Evolutionary conservation across 768 basidiomycete species (phyloP).

Genomic region (Rubroboletus satanas): DNA sequence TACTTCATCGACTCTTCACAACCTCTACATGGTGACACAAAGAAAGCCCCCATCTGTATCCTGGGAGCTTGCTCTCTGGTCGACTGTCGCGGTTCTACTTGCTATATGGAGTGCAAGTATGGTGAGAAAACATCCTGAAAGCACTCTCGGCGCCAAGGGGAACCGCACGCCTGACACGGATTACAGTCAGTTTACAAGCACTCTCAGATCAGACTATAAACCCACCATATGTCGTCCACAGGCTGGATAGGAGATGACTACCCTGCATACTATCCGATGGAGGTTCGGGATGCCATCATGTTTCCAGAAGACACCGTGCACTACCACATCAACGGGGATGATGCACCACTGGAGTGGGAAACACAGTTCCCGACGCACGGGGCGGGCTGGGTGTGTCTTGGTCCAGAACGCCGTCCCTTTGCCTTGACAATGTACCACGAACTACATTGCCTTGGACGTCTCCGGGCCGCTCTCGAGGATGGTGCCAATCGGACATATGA

Average conservation of each 20-base stretch:
- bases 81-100: conserved; percentile 14
- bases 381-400: conserved; percentile 24
- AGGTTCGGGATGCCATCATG: conserved; percentile 19
- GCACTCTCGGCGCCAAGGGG: not conserved
- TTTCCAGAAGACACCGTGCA: conserved; percentile 27
- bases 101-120: conserved; percentile 20
- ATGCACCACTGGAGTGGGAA: conserved; percentile 19
- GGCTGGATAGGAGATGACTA: conserved; percentile 28
- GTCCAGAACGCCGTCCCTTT: conserved; percentile 30
- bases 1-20: not conserved
- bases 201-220: not conserved
- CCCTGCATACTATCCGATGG: conserved; percentile 26
- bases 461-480: conserved; percentile 24
- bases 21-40: conserved; percentile 11
- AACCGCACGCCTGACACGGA: not conserved
- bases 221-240: conserved; percentile 2
- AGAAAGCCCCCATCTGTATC: conserved; percentile 1
- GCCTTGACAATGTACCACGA: conserved; percentile 38
- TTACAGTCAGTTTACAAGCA: conserved; percentile 15
- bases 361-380: conserved; percentile 22
- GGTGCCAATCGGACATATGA: conserved; percentile 14
- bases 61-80: conserved; percentile 25
- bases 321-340: conserved; percentile 24
- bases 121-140: not conserved
- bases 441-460: conserved; percentile 34